Evolutionary conservation across 2,329 filamentous ascomycete species (phyloP).

Genomic region (Sclerotinia glacialis): DNA sequence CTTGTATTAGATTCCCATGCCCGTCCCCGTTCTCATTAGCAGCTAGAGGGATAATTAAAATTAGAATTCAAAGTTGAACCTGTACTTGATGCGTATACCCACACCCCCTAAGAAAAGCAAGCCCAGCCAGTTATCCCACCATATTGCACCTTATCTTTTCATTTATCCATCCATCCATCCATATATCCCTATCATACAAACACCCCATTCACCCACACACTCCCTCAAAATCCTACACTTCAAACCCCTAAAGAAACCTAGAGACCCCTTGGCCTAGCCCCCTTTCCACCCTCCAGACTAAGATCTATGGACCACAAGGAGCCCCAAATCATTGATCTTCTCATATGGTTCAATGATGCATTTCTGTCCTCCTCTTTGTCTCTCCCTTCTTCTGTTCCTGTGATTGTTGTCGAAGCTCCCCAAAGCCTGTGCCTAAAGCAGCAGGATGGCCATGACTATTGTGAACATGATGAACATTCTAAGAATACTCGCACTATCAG

Average conservation of each 20-base stretch:
- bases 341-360: slow-evolving; percentile 40
- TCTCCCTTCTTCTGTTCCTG: not conserved
- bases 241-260: not conserved
- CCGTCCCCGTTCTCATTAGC: not conserved
- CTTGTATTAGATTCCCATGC: not conserved
- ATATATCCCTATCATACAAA: too few species aligned
- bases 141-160: too few species aligned
- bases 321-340: slow-evolving; percentile 58
- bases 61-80: not conserved
- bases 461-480: slow-evolving; percentile 24
- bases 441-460: not conserved
- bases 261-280: not conserved
- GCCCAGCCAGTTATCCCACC: too few species aligned
- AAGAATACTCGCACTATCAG: slow-evolving; percentile 31
- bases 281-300: slow-evolving; percentile 48
- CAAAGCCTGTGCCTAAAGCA: not conserved
- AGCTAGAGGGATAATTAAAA: too few species aligned
- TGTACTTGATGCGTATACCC: too few species aligned
- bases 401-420: not conserved
- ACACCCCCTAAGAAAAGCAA: too few species aligned
- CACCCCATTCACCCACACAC: too few species aligned
- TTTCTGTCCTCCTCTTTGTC: slow-evolving; percentile 24
- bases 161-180: too few species aligned
- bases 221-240: too few species aligned
- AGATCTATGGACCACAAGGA: slow-evolving; percentile 60